Evolutionary conservation across 352 stramenopile genomes (phyloP).

Genomic region (Pythium utonaiense): DNA sequence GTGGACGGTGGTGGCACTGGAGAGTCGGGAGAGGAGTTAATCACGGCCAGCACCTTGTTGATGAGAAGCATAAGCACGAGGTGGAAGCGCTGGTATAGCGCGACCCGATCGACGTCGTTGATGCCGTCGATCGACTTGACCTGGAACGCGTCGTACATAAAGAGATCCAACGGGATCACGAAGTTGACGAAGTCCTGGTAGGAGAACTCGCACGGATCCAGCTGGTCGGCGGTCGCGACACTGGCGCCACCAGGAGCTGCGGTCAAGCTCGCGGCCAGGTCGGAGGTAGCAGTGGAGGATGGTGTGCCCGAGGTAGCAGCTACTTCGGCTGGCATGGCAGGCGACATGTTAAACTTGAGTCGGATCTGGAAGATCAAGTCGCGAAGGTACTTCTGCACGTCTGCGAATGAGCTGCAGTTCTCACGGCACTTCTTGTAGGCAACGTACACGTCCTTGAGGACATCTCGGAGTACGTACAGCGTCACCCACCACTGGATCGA

Average conservation of each 20-base stretch:
- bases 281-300: not conserved
- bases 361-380: slow-evolving; percentile 46
- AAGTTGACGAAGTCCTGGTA: slow-evolving; percentile 55
- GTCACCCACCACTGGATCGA: slow-evolving; percentile 38
- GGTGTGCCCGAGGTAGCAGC: not conserved
- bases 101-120: slow-evolving; percentile 30
- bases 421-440: slow-evolving; percentile 33
- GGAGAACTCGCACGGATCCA: slow-evolving; percentile 40
- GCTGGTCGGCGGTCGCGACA: slow-evolving; percentile 4
- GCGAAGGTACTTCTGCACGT: slow-evolving; percentile 41
- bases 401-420: slow-evolving; percentile 25
- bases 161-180: slow-evolving; percentile 42
- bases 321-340: slow-evolving; percentile 1
- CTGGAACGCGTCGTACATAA: slow-evolving; percentile 61
- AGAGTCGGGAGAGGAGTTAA: slow-evolving; percentile 32
- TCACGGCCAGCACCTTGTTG: slow-evolving; percentile 36
- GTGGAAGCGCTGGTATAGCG: slow-evolving; percentile 42
- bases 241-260: not conserved
- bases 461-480: slow-evolving; percentile 43
- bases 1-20: slow-evolving; percentile 17
- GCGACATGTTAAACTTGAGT: slow-evolving; percentile 53
- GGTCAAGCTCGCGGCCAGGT: not conserved
- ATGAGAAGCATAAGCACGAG: slow-evolving; percentile 35
- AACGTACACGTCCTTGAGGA: slow-evolving; percentile 41
- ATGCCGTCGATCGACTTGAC: slow-evolving; percentile 44